phyloP scores from a whole-genome alignment of 495 filamentous ascomycete genomes.

The Pseudomonodictys pantanalensis region DNA sequence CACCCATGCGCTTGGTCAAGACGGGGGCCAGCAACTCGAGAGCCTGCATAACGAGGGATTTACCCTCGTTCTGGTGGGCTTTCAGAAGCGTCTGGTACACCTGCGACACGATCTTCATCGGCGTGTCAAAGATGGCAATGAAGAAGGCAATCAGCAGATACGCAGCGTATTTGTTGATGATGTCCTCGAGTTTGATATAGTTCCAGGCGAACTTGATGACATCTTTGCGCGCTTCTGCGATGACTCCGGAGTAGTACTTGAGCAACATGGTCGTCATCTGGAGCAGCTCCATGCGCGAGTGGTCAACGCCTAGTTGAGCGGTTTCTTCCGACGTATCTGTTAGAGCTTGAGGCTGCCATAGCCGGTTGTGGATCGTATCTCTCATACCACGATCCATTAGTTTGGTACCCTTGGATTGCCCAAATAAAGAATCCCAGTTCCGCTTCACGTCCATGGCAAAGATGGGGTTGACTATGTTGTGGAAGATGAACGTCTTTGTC shows the following conservation, averaged over 20 bases:
- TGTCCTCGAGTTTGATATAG: conserved; percentile 93
- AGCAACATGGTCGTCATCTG: conserved; percentile 92
- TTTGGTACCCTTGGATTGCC: conserved; percentile 59
- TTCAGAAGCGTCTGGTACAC: conserved; percentile 87
- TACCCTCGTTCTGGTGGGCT: conserved; percentile 92
- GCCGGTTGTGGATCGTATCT: conserved; percentile 85
- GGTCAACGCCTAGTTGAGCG: conserved; percentile 82
- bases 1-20: conserved; percentile 68
- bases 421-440: conserved; percentile 53
- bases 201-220: conserved; percentile 99
- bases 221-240: conserved; percentile 91
- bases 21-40: conserved; percentile 92
- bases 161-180: conserved; percentile 98
- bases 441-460: conserved; percentile 94
- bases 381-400: conserved; percentile 86
- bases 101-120: conserved; percentile 89
- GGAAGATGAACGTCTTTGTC: conserved; percentile 89
- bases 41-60: conserved; percentile 87
- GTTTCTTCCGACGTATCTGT: conserved; percentile 81
- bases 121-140: conserved; percentile 94
- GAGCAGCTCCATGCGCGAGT: conserved; percentile 91
- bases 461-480: conserved; percentile 90
- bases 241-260: conserved; percentile 81
- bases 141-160: conserved; percentile 98
- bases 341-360: conserved; percentile 83